phyloP scores from a whole-genome alignment of 495 filamentous ascomycete genomes.

The Neurospora sp. region DNA sequence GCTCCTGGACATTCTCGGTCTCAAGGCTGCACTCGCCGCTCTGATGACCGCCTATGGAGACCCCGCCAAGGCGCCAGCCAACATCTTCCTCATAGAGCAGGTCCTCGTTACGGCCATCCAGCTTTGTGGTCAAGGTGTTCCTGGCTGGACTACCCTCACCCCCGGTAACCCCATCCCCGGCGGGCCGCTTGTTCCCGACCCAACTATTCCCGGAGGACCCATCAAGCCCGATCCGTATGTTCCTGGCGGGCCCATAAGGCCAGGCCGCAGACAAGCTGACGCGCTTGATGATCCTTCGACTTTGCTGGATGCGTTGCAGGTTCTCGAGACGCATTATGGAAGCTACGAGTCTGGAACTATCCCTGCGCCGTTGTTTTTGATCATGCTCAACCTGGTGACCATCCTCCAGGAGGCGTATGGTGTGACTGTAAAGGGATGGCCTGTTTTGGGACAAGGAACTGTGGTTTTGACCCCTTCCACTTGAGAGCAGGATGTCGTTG shows the following conservation, averaged over 20 bases:
- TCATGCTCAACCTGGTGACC: conserved; percentile 13
- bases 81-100: conserved; percentile 16
- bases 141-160: conserved; percentile 14
- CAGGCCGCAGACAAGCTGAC: conserved; percentile 4
- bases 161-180: conserved; percentile 24
- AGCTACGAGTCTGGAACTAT: conserved; percentile 8
- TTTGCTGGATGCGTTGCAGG: conserved; percentile 8
- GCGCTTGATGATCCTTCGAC: conserved; percentile 2
- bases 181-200: conserved; percentile 20
- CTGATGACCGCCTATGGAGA: conserved; percentile 13
- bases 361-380: conserved; percentile 10
- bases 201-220: conserved; percentile 20
- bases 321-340: conserved; percentile 14
- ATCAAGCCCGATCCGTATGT: conserved; percentile 9
- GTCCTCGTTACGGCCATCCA: conserved; percentile 15
- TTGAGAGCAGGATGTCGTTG: not conserved
- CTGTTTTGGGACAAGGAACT: conserved; percentile 11
- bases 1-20: conserved; percentile 8
- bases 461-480: conserved; percentile 11
- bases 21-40: conserved; percentile 9
- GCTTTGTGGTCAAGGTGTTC: conserved; percentile 11
- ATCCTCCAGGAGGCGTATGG: conserved; percentile 11
- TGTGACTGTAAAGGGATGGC: conserved; percentile 11
- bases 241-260: conserved; percentile 4
- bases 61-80: conserved; percentile 8